Percentiles rank a stretch among this genome's conserved stretches.
Evolutionary conservation across 1,139 yeast genomes (phyloP).

Genomic region (Suhomyces coccinellae): DNA sequence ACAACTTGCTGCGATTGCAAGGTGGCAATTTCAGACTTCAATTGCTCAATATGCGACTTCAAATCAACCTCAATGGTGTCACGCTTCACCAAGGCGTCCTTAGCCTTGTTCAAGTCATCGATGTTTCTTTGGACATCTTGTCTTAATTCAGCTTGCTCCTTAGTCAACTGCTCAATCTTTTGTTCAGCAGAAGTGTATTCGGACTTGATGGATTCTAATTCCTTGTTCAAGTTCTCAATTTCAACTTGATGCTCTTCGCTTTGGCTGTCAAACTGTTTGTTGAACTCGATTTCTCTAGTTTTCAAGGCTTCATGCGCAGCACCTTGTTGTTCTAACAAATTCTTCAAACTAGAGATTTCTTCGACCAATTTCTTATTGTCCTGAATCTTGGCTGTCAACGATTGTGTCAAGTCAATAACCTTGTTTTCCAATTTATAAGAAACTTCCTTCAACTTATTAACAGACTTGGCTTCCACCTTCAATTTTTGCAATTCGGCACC

Average conservation of each 20-base stretch:
- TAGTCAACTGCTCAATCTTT: slow-evolving; percentile 63
- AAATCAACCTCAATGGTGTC: slow-evolving; percentile 69
- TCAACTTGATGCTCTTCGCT: slow-evolving; percentile 51
- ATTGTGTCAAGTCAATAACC: slow-evolving; percentile 90
- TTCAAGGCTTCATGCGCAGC: slow-evolving; percentile 58
- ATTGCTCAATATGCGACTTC: slow-evolving; percentile 65
- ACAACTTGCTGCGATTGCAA: slow-evolving; percentile 38
- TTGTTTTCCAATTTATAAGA: slow-evolving; percentile 92
- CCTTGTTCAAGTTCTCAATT: slow-evolving; percentile 54
- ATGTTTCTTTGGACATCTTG: slow-evolving; percentile 62
- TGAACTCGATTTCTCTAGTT: slow-evolving; percentile 55
- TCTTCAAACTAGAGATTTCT: slow-evolving; percentile 59
- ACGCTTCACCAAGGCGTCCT: slow-evolving; percentile 60
- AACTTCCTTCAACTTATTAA: slow-evolving; percentile 84
- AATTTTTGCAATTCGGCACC: slow-evolving; percentile 59
- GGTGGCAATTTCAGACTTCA: slow-evolving; percentile 63
- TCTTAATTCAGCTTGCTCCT: slow-evolving; percentile 64
- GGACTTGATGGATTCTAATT: slow-evolving; percentile 55
- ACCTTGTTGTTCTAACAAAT: slow-evolving; percentile 57
- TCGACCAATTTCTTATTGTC: slow-evolving; percentile 73
- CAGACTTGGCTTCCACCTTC: slow-evolving; percentile 86
- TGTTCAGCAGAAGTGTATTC: slow-evolving; percentile 63
- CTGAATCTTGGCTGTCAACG: slow-evolving; percentile 70
- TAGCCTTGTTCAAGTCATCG: slow-evolving; percentile 63
- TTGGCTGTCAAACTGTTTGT: slow-evolving; percentile 46